Conservation (phyloP, 2,329 filamentous ascomycete species). For the Talaromyces sp. region DNA sequence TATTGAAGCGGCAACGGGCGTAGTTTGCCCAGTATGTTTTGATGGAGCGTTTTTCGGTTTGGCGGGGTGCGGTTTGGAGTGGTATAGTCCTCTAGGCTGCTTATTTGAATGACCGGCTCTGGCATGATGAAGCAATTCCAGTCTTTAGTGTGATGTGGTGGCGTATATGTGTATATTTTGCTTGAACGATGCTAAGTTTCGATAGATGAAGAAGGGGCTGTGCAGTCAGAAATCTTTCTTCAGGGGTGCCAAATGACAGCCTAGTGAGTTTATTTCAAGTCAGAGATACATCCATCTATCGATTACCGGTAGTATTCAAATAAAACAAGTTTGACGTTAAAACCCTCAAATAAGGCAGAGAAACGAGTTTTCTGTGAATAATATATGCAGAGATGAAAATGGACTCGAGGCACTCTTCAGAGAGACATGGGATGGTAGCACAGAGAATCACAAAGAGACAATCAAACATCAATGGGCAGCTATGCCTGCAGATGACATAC, state of each 20-base stretch:
- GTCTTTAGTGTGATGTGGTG: background rate
- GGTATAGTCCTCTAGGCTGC: background rate
- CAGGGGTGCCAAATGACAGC: background rate
- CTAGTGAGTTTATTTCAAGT: background rate
- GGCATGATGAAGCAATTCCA: background rate
- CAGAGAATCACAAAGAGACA: background rate
- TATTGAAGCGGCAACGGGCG: slow-evolving; percentile 43
- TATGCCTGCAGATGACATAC: background rate
- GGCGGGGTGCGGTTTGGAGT: background rate
- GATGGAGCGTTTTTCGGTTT: slow-evolving; percentile 32
- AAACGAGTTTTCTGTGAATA: background rate
- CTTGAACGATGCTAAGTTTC: background rate
- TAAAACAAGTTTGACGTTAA: background rate
- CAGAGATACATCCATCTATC: background rate
- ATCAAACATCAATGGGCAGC: background rate
- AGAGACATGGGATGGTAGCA: background rate
- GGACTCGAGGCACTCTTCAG: background rate
- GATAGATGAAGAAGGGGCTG: background rate
- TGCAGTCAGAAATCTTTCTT: background rate
- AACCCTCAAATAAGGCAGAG: background rate
- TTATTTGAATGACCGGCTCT: slow-evolving; percentile 1
- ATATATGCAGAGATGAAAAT: background rate
- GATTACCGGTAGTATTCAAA: background rate
- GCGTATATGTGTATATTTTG: background rate
- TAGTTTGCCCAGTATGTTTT: slow-evolving; percentile 40